Conservation (phyloP, 169 alveolate genomes). For the Sarcocystis neurona region DNA sequence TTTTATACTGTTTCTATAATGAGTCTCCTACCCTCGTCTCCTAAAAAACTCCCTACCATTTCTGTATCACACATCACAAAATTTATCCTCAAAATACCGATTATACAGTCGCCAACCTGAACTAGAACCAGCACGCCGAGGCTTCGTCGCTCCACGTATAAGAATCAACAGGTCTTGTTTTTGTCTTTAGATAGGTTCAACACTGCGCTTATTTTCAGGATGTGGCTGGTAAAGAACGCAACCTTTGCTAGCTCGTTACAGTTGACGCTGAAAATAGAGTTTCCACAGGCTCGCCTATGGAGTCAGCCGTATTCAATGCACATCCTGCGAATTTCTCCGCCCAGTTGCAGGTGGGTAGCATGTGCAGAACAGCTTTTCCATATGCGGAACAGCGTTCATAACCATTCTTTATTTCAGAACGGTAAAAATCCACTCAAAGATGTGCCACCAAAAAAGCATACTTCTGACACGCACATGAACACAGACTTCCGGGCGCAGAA, state of each 20-base stretch:
- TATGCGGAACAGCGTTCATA: not conserved
- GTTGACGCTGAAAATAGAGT: not conserved
- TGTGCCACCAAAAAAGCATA: not conserved
- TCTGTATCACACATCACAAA: too few relatives aligned
- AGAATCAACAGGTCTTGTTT: too few relatives aligned
- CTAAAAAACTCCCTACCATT: too few relatives aligned
- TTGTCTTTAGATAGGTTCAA: not conserved
- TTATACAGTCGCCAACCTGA: too few relatives aligned
- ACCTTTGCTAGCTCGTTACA: not conserved
- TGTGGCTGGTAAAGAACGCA: constrained; percentile 53
- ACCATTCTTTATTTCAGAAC: not conserved
- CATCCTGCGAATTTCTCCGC: constrained; percentile 52
- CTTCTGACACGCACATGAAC: not conserved
- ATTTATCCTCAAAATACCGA: too few relatives aligned
- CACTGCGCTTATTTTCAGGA: not conserved
- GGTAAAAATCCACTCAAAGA: not conserved
- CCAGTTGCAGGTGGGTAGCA: constrained; percentile 39
- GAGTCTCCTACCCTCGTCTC: not conserved
- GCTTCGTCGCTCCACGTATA: not conserved
- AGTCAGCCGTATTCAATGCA: constrained; percentile 61
- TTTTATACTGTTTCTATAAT: not conserved
- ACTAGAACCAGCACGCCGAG: not conserved
- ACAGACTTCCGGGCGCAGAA: constrained; percentile 57
- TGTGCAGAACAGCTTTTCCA: too few relatives aligned
- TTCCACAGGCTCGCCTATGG: constrained; percentile 57